phyloP scores from a whole-genome alignment of 169 alveolate genomes.

The Plasmodium vinckei region DNA sequence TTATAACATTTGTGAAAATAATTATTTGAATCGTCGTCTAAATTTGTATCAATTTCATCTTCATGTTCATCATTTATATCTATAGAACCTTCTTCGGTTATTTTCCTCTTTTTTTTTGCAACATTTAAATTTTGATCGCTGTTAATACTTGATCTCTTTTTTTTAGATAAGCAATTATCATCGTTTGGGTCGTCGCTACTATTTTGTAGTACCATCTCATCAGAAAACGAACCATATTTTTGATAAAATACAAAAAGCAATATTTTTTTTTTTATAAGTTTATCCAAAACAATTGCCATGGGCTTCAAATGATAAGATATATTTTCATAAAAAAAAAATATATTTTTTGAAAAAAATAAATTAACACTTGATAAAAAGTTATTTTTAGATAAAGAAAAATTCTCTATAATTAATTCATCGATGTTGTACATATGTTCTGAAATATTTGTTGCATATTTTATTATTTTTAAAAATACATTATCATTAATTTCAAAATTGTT shows the following conservation, averaged over 20 bases:
- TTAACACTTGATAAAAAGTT: constrained; percentile 22
- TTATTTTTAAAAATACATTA: constrained; percentile 33
- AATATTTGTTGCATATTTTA: constrained; percentile 57
- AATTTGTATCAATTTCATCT: not conserved
- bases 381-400: constrained; percentile 34
- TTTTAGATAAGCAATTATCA: not conserved
- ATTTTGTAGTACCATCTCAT: not conserved
- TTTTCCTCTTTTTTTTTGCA: not conserved
- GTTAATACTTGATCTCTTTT: not conserved
- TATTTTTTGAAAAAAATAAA: constrained; percentile 23
- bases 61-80: not conserved
- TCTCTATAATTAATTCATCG: constrained; percentile 26
- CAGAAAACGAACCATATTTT: not conserved
- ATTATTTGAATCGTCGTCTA: not conserved
- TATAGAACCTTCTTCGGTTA: not conserved
- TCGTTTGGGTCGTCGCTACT: not conserved
- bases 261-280: constrained; percentile 38
- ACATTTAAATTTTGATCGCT: not conserved
- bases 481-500: constrained; percentile 2
- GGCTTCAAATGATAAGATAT: constrained; percentile 30
- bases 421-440: constrained; percentile 20
- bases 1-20: too few relatives aligned
- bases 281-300: constrained; percentile 24
- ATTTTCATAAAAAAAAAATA: constrained; percentile 32
- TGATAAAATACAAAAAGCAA: constrained; percentile 12